These are phyloP conservation scores for Teunomyces stri DNA, from an alignment of 805 yeast species.

Conservation along the genomic window DNA sequence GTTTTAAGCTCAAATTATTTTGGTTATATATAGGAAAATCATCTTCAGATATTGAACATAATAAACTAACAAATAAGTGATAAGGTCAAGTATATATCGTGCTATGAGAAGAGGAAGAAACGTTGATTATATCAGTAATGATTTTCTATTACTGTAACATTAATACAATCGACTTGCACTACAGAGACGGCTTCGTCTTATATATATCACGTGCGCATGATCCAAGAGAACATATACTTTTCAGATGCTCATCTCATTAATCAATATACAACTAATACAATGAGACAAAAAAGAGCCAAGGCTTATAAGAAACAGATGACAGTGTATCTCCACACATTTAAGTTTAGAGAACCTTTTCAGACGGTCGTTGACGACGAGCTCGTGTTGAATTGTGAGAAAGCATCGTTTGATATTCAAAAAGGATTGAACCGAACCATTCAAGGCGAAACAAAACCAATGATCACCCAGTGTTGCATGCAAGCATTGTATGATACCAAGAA, in stretches of 20 bases:
- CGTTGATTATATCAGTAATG: too few species aligned
- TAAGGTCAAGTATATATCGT: too few species aligned
- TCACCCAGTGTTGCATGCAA: slow-evolving; percentile 94
- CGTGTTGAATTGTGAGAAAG: slow-evolving; percentile 59
- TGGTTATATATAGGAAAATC: too few species aligned
- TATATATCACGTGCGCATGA: too few species aligned
- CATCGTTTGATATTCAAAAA: slow-evolving; percentile 76
- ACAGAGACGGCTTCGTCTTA: too few species aligned
- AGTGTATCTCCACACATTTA: slow-evolving; percentile 79
- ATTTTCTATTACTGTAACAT: too few species aligned
- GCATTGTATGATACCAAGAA: slow-evolving; percentile 70
- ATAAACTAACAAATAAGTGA: too few species aligned
- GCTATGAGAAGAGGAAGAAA: too few species aligned
- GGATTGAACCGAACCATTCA: slow-evolving; percentile 81
- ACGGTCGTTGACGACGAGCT: slow-evolving; percentile 81
- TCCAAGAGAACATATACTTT: too few species aligned
- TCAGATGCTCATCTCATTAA: slow-evolving; percentile 3
- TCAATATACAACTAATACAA: slow-evolving; percentile 20
- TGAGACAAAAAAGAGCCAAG: slow-evolving; percentile 97
- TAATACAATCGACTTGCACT: too few species aligned
- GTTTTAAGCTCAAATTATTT: too few species aligned
- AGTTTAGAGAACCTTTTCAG: slow-evolving; percentile 92
- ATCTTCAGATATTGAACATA: too few species aligned
- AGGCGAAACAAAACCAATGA: slow-evolving; percentile 82
- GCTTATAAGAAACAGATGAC: slow-evolving; percentile 90